Evolutionary conservation across 805 yeast genomes (phyloP).

Genomic region (Sporopachydermia lactativora): DNA sequence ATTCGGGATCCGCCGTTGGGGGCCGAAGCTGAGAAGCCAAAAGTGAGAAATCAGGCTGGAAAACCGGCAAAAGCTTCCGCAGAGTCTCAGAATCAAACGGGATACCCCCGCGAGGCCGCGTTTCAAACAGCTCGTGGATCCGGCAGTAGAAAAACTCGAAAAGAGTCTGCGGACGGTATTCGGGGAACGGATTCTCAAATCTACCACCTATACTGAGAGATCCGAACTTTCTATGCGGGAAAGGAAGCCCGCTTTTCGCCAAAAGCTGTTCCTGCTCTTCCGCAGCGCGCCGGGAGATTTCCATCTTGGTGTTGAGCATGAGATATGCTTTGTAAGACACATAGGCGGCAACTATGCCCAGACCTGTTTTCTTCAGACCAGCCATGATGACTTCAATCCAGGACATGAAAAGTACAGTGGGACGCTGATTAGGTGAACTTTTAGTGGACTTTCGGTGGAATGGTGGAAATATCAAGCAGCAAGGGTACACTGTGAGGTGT

Average conservation of each 20-base stretch:
- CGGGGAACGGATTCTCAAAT: slow-evolving; percentile 82
- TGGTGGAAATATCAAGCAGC: no score
- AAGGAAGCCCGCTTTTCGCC: slow-evolving; percentile 3
- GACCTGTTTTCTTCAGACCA: slow-evolving; percentile 5
- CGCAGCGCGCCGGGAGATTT: slow-evolving; percentile 5
- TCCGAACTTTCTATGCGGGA: slow-evolving; percentile 21
- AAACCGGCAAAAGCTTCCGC: slow-evolving; percentile 42
- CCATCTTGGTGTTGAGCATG: slow-evolving; percentile 6
- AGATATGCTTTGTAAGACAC: slow-evolving; percentile 6
- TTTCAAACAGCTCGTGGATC: slow-evolving; percentile 52
- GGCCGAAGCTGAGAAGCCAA: slow-evolving; percentile 17
- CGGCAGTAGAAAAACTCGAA: slow-evolving; percentile 74
- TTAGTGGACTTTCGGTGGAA: no score
- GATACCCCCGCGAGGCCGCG: slow-evolving; percentile 41
- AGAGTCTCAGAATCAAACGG: slow-evolving; percentile 35
- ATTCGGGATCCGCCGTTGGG: slow-evolving; percentile 10
- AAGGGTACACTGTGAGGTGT: no score
- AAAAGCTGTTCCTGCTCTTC: slow-evolving; percentile 6
- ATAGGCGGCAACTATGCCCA: slow-evolving; percentile 9
- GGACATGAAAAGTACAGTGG: no score
- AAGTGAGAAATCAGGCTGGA: slow-evolving; percentile 39
- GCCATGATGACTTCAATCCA: slow-evolving; percentile 3
- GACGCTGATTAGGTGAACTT: no score
- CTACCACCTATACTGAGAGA: slow-evolving; percentile 53
- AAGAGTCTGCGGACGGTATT: slow-evolving; percentile 79